Evolutionary conservation across 1,139 yeast genomes (phyloP), one percentile per base, ranked within the genome.

Genomic region (Hanseniaspora uvarum): DNA sequence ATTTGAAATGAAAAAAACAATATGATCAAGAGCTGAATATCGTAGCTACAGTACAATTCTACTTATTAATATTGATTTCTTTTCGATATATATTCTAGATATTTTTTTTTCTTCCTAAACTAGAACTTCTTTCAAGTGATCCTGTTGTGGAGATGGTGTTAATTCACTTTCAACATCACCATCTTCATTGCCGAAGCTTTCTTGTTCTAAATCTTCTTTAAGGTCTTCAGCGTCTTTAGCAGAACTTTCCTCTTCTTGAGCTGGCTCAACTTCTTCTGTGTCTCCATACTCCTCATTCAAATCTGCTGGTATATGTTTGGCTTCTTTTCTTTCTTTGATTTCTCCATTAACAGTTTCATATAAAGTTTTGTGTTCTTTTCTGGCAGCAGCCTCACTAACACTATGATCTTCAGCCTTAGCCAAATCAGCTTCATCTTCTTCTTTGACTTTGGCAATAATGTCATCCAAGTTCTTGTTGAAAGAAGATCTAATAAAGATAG

Each of bases 381-480:
- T 41, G 23, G 47, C 47, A 11, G 41, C 10, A 10, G 30, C 24
- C 18, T 33, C 31, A 11, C 30, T 30, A 10, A 5, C 14, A 18
- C 7, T 44, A 8, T 24, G 2, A n/a, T 54, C 40, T 28, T 28
- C 47, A 30, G 36, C 36, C n/a, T 26, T 31, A n/a, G 63, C 64
- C 51, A 65, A 52, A 23, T 64, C 63, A 11, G 64, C 63, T 49
- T 64, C 63, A 26, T 31, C 46, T 26, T 44, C 53, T 18, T 14
- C 36, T 19, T 48, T 48, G 12, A 48, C 48, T 38, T 48, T 26
- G 5, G 45, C 46, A 39, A 53, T 53, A 18, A 53, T 43, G 6
- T 43, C 53, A 26, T 48, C 55, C 21, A 53, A 36, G n/a, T 53
- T 40, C 30, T 48, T 48, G 37, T 50, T 50, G 37, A 53, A 53